Percentiles rank a stretch among this genome's conserved stretches.
Conservation (phyloP, 805 yeast species). For the Yamadazyma paraphyllophila region DNA sequence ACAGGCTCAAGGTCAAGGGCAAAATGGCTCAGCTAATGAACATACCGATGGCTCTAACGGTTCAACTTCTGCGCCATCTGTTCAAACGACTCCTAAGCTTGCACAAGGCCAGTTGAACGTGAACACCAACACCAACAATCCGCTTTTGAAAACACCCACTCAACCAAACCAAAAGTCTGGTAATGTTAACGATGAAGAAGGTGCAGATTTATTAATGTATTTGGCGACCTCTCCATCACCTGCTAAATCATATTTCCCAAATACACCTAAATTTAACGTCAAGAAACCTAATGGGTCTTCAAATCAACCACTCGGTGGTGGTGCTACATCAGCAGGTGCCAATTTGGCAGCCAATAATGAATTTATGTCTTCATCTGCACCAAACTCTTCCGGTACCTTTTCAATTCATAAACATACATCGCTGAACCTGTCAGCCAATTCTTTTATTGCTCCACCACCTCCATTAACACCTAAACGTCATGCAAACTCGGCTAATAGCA, state of each 20-base stretch:
- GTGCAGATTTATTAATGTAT: slow-evolving; percentile 78
- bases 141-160: slow-evolving; percentile 36
- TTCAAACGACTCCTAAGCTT: slow-evolving; percentile 31
- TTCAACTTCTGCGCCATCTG: neutral
- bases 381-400: slow-evolving; percentile 26
- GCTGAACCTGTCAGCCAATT: slow-evolving; percentile 16
- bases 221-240: slow-evolving; percentile 84
- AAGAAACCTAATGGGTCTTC: slow-evolving; percentile 1
- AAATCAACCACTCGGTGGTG: too few species aligned
- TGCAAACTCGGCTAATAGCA: slow-evolving; percentile 17
- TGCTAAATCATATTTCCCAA: slow-evolving; percentile 37
- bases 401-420: slow-evolving; percentile 15
- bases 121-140: slow-evolving; percentile 8
- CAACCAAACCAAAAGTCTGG: slow-evolving; percentile 22
- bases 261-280: slow-evolving; percentile 26
- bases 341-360: neutral
- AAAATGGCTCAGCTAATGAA: too few species aligned
- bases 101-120: slow-evolving; percentile 21
- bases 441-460: slow-evolving; percentile 38
- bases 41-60: neutral
- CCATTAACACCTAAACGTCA: slow-evolving; percentile 45
- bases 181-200: slow-evolving; percentile 50
- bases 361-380: slow-evolving; percentile 17
- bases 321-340: neutral
- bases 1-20: too few species aligned